Percentiles rank a stretch among this genome's conserved stretches.
These are phyloP conservation scores for Solanum raphanifolium DNA, from an alignment of 257 asterid genomes.

Conservation along the genomic window DNA sequence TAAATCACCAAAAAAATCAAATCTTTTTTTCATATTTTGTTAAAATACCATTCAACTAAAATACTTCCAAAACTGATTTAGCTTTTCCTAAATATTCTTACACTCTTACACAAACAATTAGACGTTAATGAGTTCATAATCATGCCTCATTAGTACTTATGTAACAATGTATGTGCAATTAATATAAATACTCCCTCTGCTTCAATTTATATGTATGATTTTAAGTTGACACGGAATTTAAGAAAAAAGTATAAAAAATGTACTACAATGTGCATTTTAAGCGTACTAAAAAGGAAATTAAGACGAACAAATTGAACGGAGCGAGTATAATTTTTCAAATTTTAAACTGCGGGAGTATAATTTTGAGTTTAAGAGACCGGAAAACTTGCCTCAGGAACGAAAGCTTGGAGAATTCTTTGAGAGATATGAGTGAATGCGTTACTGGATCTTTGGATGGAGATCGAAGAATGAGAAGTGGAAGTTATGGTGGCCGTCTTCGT, in stretches of 20 bases:
- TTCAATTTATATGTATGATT: background rate
- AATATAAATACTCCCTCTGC: background rate
- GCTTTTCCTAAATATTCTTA: background rate
- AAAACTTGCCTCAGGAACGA: conserved; percentile 74
- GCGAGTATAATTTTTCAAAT: background rate
- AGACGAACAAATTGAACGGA: background rate
- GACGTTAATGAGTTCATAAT: background rate
- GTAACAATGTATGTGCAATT: background rate
- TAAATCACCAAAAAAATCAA: background rate
- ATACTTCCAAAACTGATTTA: background rate
- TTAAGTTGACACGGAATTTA: background rate
- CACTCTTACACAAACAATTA: background rate
- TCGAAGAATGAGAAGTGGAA: conserved; percentile 4
- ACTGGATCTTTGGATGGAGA: conserved; percentile 42
- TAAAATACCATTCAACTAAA: background rate
- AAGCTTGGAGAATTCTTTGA: conserved; percentile 76
- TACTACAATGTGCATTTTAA: background rate
- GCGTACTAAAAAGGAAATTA: background rate
- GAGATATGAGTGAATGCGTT: conserved; percentile 54
- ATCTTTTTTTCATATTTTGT: background rate
- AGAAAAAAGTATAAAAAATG: background rate
- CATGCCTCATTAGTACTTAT: background rate
- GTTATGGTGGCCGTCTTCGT: conserved; percentile 72
- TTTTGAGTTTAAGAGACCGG: background rate
- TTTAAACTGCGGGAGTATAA: background rate